Evolutionary conservation across 2,329 filamentous ascomycete genomes (phyloP).

Genomic region (Septoria petroselini): DNA sequence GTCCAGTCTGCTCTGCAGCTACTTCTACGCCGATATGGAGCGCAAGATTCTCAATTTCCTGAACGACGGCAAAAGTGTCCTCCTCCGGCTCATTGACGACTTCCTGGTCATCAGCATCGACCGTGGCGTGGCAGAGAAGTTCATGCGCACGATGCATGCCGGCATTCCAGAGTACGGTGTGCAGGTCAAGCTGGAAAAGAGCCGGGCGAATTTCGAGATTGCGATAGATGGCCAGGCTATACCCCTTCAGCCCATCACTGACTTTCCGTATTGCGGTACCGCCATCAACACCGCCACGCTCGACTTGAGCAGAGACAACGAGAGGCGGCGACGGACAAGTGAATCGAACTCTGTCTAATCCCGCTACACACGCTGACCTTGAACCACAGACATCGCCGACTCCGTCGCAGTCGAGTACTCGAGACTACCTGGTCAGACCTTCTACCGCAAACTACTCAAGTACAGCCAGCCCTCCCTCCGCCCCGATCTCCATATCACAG

Average conservation of each 20-base stretch:
- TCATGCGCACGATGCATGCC: slow-evolving; percentile 75
- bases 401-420: slow-evolving; percentile 76
- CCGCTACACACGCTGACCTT: slow-evolving; percentile 19
- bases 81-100: slow-evolving; percentile 85
- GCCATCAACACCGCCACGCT: slow-evolving; percentile 72
- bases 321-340: slow-evolving; percentile 53
- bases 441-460: slow-evolving; percentile 72
- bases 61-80: slow-evolving; percentile 52
- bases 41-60: slow-evolving; percentile 66
- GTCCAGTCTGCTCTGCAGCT: slow-evolving; percentile 84
- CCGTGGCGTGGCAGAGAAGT: slow-evolving; percentile 62
- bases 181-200: slow-evolving; percentile 71
- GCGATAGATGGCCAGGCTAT: slow-evolving; percentile 54
- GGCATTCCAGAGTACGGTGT: slow-evolving; percentile 81
- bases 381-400: slow-evolving; percentile 56
- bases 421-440: slow-evolving; percentile 69
- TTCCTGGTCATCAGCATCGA: slow-evolving; percentile 83
- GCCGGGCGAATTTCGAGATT: slow-evolving; percentile 76
- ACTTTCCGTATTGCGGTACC: slow-evolving; percentile 89
- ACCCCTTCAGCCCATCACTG: slow-evolving; percentile 41
- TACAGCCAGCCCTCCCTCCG: slow-evolving; percentile 5
- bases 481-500: slow-evolving; percentile 45
- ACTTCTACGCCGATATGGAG: slow-evolving; percentile 92
- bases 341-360: slow-evolving; percentile 36
- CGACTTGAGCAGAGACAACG: slow-evolving; percentile 67